phyloP scores from a whole-genome alignment of 73 alveolate species.

The Paramecium bursaria region DNA sequence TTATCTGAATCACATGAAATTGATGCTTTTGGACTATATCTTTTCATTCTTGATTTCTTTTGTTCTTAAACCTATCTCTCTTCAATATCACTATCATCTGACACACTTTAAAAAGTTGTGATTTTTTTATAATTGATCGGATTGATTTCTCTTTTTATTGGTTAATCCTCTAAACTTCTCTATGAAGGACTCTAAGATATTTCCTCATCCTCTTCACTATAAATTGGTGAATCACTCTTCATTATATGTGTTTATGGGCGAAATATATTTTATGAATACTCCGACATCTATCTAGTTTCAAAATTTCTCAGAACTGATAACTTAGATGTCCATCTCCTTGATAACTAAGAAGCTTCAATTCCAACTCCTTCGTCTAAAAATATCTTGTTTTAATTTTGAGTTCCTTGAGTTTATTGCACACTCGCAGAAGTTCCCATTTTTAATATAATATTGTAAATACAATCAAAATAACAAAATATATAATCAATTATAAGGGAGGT shows the following conservation, averaged over 20 bases:
- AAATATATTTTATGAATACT: no score
- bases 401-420: no score
- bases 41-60: background rate
- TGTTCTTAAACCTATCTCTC: conserved; percentile 26
- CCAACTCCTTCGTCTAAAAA: background rate
- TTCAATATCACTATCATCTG: conserved; percentile 48
- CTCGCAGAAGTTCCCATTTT: no score
- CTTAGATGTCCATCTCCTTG: background rate
- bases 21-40: background rate
- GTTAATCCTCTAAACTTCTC: background rate
- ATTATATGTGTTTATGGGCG: background rate
- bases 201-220: background rate
- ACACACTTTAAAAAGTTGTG: background rate
- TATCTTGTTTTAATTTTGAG: no score
- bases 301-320: background rate
- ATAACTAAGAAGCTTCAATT: background rate
- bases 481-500: no score
- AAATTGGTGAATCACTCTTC: background rate
- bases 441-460: no score
- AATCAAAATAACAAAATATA: no score
- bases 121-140: background rate
- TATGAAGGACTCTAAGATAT: background rate
- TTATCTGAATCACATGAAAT: background rate
- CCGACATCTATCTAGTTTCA: background rate
- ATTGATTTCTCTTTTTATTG: background rate